Base-by-base conservation (phyloP, 352 stramenopile genomes). In the Globisporangium nagaii region DNA sequence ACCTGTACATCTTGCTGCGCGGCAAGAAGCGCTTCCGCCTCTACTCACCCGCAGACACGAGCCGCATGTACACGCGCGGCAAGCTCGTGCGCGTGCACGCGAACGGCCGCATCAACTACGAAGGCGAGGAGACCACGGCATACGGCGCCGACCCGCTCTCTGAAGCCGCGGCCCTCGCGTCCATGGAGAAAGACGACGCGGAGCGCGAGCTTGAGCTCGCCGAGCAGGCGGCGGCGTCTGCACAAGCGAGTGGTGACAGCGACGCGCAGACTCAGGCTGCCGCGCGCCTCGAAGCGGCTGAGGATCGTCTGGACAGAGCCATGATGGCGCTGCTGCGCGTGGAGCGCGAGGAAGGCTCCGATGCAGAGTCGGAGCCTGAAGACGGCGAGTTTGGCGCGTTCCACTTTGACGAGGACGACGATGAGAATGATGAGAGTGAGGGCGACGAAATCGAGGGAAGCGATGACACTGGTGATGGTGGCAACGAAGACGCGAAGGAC, bases 51-150 rank as follows among this genome's bases (percentile, higher is more conserved):
- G 73, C 68, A 2, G 86, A 97, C 58, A 76, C 92, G 5, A 60
- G 88, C 10, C 68, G 83, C 50, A 96, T 99, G 90, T 97, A 98
- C 64, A 96, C 87, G 31, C 73, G 75, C 36, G 96, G 95, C 25
- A 70, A 70, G 43, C 72, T 96, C 13, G 22, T 69, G 43, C 73
- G 80, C 45, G 85, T 99, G 52, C 95, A 98, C 70, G 41, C 70
- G 6, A 99, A 99, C 65, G 96, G 96, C 6, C 72, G 92, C 43
- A 98, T 99, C 54, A 98, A 98, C 62, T 99, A 98, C 63, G 72
- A 77, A 22, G 90, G 86, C 6, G 84, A 95, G 63, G 70, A 84
- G 52, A 95, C 84, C 12, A 91, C 83, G 0, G 66, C 84, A 25
- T 91, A 94, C 37, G 86, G 84, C 34, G 81, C 79, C 4, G 84